Conservation (phyloP, 345 rosid genomes). For the Eucalyptus regnans region DNA sequence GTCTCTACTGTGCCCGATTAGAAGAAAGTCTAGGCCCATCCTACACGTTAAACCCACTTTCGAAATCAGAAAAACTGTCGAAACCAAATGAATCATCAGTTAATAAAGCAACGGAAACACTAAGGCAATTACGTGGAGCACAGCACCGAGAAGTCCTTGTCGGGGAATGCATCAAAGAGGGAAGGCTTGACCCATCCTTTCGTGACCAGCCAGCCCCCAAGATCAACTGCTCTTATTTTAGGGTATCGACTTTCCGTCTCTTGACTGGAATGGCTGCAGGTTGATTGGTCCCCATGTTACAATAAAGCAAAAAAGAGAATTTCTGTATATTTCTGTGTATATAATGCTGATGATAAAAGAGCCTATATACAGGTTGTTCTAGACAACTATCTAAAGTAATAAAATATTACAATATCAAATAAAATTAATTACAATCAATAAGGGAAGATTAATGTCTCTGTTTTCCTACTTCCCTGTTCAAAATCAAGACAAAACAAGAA, state of each 20-base stretch:
- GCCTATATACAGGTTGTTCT: no score
- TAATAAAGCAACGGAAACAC: background rate
- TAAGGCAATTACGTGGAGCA: background rate
- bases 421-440: no score
- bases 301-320: no score
- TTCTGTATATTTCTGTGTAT: no score
- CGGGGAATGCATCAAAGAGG: slow-evolving; percentile 47
- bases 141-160: slow-evolving; percentile 42
- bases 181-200: slow-evolving; percentile 69
- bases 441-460: background rate
- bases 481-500: background rate
- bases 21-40: slow-evolving; percentile 27
- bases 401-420: no score
- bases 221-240: slow-evolving; percentile 38
- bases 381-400: no score
- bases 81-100: background rate
- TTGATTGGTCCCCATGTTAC: background rate
- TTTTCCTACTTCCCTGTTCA: background rate
- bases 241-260: background rate
- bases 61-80: background rate
- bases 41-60: background rate
- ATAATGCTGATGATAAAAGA: no score
- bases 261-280: background rate
- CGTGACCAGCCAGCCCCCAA: slow-evolving; percentile 62
- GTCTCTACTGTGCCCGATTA: no score